phyloP scores from a whole-genome alignment of 2,329 filamentous ascomycete species.

The Coniochaeta sp. region DNA sequence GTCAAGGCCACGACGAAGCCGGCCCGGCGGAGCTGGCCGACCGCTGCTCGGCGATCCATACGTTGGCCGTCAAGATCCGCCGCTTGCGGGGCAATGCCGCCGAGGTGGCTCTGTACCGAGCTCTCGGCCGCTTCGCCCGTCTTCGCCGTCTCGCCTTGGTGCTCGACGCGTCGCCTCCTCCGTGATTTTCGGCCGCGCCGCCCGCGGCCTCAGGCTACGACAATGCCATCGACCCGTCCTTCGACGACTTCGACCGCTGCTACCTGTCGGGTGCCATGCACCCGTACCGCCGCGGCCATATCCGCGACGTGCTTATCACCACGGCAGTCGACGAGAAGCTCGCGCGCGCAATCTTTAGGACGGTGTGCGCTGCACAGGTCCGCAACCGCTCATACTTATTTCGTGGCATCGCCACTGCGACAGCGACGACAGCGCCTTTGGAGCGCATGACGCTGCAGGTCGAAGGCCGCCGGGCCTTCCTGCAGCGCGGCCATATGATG shows the following conservation, averaged over 20 bases:
- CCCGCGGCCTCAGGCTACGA: neutral
- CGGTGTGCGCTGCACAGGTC: neutral
- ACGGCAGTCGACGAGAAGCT: slow-evolving; percentile 5
- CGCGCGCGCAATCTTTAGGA: slow-evolving; percentile 3
- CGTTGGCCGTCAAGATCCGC: neutral
- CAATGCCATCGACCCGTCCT: slow-evolving; percentile 1
- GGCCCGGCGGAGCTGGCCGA: neutral
- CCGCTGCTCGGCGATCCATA: neutral
- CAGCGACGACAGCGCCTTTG: neutral
- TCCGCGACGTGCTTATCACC: slow-evolving; percentile 5
- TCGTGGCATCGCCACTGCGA: neutral
- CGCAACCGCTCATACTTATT: neutral
- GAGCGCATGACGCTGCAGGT: no score
- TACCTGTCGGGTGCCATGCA: neutral
- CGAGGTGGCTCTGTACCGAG: neutral
- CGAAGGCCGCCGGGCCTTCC: neutral
- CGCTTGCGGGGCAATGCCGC: neutral
- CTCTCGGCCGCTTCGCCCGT: neutral
- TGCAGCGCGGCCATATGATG: neutral
- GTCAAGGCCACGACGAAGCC: neutral
- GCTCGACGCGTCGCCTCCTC: neutral
- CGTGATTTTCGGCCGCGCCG: no score
- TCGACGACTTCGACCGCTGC: neutral
- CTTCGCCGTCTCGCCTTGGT: neutral
- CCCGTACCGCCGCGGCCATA: slow-evolving; percentile 3